Base-by-base conservation (phyloP, 2,329 filamentous ascomycete genomes). In the Xylariaceae sp. region DNA sequence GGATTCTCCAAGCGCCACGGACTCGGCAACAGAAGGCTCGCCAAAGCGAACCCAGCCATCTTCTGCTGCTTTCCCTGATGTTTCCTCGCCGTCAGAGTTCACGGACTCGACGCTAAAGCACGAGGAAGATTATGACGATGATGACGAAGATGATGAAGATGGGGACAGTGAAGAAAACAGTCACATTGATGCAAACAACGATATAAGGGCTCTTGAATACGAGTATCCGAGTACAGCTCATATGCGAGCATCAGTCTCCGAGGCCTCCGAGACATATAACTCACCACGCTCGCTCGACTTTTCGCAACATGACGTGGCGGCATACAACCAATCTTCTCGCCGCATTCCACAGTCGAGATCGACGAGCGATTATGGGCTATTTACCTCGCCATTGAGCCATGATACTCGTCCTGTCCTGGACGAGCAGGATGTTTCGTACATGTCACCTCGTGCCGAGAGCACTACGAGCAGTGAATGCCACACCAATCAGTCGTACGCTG, bases 11-110 rank as follows among this genome's bases (percentile, higher is more conserved):
- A 54, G 49, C 18, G 41, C 50, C 30, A 48, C 53, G 27, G 63
- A 65, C 30, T 46, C 61, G 46, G 45, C 54, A 56, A 49, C 62
- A 31, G 62, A 64, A 47, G 66, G 63, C 48, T 61, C 58, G 39
- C 64, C 62, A 40, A 66, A 66, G 47, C 63, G 63, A 2, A 57
- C 63, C n/a, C 64, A 67, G 45, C 61, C 68, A 38, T 72, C 70
- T 1, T 68, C 68, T 4, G 70, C 68, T 39, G 49, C 61, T 11
- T 70, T 72, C 47, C 65, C 67, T 33, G 47, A 59, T 19, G 38
- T 61, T 43, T 61, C 54, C 42, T 60, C 60, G 19, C 51, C 56
- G 11, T 54, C 60, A 12, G 57, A 62, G 39, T 44, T 48, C 11
- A 42, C 49, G 22, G 52, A 58, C 22, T 38, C 44, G 11, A 47